A percentile compares a stretch with the other conserved stretches of the same genome.
These are phyloP conservation scores for Lactarius hengduanensis DNA, from an alignment of 768 basidiomycete species.

Conservation along the genomic window DNA sequence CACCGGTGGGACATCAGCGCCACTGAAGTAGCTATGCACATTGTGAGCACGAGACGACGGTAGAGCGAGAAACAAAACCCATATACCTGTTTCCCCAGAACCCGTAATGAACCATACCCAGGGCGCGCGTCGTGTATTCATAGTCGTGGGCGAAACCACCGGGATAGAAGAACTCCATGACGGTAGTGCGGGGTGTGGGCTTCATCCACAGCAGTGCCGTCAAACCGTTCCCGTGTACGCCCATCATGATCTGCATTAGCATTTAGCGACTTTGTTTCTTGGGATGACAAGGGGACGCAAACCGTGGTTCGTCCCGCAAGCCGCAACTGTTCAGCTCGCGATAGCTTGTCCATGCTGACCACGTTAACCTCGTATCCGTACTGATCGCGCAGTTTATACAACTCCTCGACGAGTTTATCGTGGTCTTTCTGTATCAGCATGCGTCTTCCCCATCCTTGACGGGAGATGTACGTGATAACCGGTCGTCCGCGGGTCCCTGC, in stretches of 20 bases:
- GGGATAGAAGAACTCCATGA: constrained; percentile 90
- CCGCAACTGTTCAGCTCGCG: constrained; percentile 74
- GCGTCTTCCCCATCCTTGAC: constrained; percentile 85
- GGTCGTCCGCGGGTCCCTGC: constrained; percentile 44
- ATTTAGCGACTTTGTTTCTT: constrained; percentile 9
- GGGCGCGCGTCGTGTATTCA: constrained; percentile 72
- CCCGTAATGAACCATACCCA: constrained; percentile 82
- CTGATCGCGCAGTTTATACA: constrained; percentile 63
- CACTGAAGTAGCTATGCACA: constrained; percentile 62
- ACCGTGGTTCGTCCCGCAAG: constrained; percentile 87
- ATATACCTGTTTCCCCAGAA: constrained; percentile 76
- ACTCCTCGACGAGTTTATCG: constrained; percentile 70
- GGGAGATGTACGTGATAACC: constrained; percentile 90
- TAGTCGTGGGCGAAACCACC: constrained; percentile 86
- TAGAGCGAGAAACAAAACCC: constrained; percentile 1
- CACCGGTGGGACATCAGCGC: constrained; percentile 64
- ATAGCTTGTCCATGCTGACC: constrained; percentile 79
- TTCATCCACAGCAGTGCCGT: constrained; percentile 93
- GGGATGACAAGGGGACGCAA: constrained; percentile 32
- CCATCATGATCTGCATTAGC: constrained; percentile 80
- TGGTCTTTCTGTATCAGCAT: constrained; percentile 79
- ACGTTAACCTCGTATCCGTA: constrained; percentile 88
- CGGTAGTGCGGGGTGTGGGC: constrained; percentile 74
- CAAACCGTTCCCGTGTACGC: constrained; percentile 90
- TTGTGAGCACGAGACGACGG: constrained; percentile 10